Evolutionary conservation across 768 basidiomycete species (phyloP).

Genomic region (Paxillus involutus): DNA sequence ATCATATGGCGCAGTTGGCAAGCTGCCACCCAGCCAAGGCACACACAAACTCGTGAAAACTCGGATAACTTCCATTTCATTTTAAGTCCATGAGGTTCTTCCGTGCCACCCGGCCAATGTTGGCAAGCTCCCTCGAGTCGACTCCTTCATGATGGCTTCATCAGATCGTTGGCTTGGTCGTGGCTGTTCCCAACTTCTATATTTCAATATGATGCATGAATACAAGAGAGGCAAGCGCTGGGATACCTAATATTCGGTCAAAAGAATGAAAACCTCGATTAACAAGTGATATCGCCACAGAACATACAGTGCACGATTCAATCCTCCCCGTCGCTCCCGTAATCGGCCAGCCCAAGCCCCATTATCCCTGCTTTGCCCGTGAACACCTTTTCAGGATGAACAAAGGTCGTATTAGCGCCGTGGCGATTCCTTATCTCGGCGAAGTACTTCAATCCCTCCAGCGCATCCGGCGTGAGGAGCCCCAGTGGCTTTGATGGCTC

Average conservation of each 20-base stretch:
- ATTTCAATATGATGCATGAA: background rate
- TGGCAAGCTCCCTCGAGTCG: no score
- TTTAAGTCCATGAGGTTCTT: no score
- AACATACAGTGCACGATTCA: conserved; percentile 12
- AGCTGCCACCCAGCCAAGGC: conserved; percentile 21
- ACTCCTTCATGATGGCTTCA: no score
- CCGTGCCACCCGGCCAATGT: no score
- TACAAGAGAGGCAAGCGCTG: background rate
- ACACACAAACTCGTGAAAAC: conserved; percentile 10
- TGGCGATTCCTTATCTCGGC: conserved; percentile 80
- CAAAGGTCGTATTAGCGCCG: conserved; percentile 26
- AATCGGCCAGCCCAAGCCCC: conserved; percentile 67
- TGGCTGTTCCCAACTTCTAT: background rate
- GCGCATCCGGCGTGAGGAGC: conserved; percentile 77
- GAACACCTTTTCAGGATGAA: conserved; percentile 17
- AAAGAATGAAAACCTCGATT: conserved; percentile 4
- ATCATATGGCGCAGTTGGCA: conserved; percentile 21
- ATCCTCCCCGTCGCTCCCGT: conserved; percentile 75
- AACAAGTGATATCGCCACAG: conserved; percentile 2
- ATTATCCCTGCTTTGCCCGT: conserved; percentile 32
- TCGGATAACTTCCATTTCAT: no score
- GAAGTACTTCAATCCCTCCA: conserved; percentile 90
- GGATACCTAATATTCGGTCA: conserved; percentile 1
- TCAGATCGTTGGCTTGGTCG: no score
- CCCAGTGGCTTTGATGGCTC: conserved; percentile 46